Evolutionary conservation across 2,329 filamentous ascomycete genomes (phyloP), one percentile per base, ranked within the genome.

Genomic region (Ciborinia camelliae): DNA sequence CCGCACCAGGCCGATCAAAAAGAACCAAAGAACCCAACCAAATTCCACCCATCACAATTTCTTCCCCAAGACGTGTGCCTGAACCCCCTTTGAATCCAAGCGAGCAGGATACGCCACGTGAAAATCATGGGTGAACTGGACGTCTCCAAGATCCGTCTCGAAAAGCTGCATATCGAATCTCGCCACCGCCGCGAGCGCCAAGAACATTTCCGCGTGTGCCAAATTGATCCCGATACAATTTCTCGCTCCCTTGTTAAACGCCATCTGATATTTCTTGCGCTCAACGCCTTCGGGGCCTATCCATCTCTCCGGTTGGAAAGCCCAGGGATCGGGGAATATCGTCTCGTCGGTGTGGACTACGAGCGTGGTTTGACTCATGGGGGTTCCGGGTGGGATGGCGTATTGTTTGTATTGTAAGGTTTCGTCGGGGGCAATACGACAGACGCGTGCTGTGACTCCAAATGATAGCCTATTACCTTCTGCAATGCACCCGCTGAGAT

Each of bases 181-280:
- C 23, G 41, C 41, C 23, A 67, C 53, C 4, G 41, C 39, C 18
- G 62, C 58, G 3, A 47, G 28, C 6, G 51, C 47, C 15, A 67
- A 41, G 57, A 58, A 69, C 37, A 68, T 20, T 62, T 69, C 67
- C 12, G 68, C 65, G 23, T 60, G 53, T 32, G 68, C 68, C 50
- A 69, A 47, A 14, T 68, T 63, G 10, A 69, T 68, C 8, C 80
- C 79, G 4, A 81, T 71, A 63, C 80, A 81, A n/a, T 71, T 73
- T 3, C 79, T 69, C 3, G 73, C 71, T 0, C 78, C 79, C 52
- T 76, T 79, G 5, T 75, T 76, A 69, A 81, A 81, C 0, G 77
- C 62, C 28, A 80, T 71, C 63, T 80, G 75, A 47, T 72, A 75
- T 26, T 73, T 73, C 28, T 62, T 43, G 20, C 55, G 65, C 47